A percentile compares a stretch with the other conserved stretches of the same genome.
Evolutionary conservation across 345 rosid genomes (phyloP).

Genomic region (Punica granatum): DNA sequence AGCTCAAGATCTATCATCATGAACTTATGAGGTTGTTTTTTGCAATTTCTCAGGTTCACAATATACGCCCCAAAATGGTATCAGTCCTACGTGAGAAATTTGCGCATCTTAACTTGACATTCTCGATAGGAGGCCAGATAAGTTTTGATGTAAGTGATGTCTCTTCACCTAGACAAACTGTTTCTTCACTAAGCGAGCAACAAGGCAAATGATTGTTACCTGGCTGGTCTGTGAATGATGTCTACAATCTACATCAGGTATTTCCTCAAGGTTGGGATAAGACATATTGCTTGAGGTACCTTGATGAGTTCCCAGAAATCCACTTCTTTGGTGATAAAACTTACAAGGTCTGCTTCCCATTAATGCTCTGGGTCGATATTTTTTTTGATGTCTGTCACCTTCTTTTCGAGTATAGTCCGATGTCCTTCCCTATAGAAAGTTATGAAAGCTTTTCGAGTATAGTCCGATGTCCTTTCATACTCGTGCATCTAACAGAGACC

Average conservation of each 20-base stretch:
- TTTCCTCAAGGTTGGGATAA: constrained; percentile 99
- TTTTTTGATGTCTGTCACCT: background rate
- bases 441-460: background rate
- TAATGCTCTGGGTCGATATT: background rate
- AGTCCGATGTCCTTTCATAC: background rate
- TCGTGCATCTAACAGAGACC: background rate
- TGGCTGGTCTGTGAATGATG: background rate
- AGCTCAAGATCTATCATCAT: background rate
- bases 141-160: constrained; percentile 80
- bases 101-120: constrained; percentile 82
- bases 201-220: background rate
- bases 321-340: constrained; percentile 99
- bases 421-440: background rate
- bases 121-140: constrained; percentile 95
- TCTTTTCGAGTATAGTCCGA: background rate
- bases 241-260: constrained; percentile 42
- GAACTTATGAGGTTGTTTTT: background rate
- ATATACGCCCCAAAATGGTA: constrained; percentile 79
- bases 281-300: constrained; percentile 91
- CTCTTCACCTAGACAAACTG: background rate
- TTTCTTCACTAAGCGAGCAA: background rate
- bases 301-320: constrained; percentile 65
- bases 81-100: constrained; percentile 79
- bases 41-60: constrained; percentile 56
- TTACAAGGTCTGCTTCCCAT: constrained; percentile 48